Evolutionary conservation across 345 rosid species (phyloP).

Genomic region (Zanthoxylum bungeanum): DNA sequence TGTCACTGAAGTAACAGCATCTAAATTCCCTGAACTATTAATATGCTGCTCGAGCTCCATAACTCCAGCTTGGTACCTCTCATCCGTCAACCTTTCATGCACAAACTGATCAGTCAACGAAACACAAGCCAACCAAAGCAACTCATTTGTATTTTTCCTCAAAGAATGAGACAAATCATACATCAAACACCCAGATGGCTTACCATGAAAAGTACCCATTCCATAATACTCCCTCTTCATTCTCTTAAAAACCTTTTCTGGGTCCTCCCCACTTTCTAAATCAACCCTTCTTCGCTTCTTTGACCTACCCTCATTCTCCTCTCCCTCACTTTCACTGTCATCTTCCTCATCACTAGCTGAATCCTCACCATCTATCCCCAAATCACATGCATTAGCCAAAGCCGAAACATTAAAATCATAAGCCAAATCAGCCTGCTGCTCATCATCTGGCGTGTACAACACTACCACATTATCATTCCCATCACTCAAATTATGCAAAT

Average conservation of each 20-base stretch:
- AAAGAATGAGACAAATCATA: slow-evolving; percentile 73
- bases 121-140: slow-evolving; percentile 95
- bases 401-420: slow-evolving; percentile 78
- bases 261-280: slow-evolving; percentile 36
- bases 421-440: slow-evolving; percentile 76
- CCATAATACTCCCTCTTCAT: slow-evolving; percentile 69
- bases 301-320: slow-evolving; percentile 25
- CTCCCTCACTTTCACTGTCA: slow-evolving; percentile 40
- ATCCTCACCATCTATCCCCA: slow-evolving; percentile 21
- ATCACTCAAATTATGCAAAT: slow-evolving; percentile 78
- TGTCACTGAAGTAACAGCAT: slow-evolving; percentile 71
- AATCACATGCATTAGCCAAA: slow-evolving; percentile 54
- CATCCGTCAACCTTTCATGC: slow-evolving; percentile 89
- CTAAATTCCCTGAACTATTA: slow-evolving; percentile 74
- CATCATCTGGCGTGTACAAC: slow-evolving; percentile 79
- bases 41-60: slow-evolving; percentile 99
- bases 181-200: slow-evolving; percentile 86
- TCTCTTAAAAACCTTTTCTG: slow-evolving; percentile 54
- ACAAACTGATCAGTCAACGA: slow-evolving; percentile 93
- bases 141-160: slow-evolving; percentile 89
- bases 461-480: slow-evolving; percentile 74
- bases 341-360: slow-evolving; percentile 31
- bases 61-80: slow-evolving; percentile 92
- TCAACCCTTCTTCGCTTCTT: slow-evolving; percentile 69
- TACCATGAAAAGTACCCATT: slow-evolving; percentile 92